phyloP scores from a whole-genome alignment of 305 asterid genomes.

The Solanum chacoense region DNA sequence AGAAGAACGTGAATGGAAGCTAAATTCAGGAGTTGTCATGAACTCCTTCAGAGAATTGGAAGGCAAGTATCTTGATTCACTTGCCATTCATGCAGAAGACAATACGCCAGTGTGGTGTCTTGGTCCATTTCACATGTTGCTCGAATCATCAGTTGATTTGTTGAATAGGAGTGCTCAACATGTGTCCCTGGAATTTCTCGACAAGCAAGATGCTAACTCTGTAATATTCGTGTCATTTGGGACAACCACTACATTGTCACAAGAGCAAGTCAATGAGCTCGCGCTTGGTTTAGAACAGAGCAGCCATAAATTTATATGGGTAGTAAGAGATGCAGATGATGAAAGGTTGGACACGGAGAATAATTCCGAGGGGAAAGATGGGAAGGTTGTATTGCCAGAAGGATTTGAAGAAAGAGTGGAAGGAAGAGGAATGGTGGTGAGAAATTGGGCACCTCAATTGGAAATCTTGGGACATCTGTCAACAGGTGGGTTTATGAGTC shows the following conservation, averaged over 20 bases:
- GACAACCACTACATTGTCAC: slow-evolving; percentile 41
- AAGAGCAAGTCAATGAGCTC: slow-evolving; percentile 29
- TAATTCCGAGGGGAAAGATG: background rate
- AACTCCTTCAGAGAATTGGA: background rate
- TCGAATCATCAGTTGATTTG: background rate
- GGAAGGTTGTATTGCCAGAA: slow-evolving; percentile 12
- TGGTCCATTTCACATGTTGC: background rate
- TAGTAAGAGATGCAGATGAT: slow-evolving; percentile 50
- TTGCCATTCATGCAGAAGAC: background rate
- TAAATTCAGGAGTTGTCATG: background rate
- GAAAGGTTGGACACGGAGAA: background rate
- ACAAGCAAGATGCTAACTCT: slow-evolving; percentile 22
- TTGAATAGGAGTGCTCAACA: background rate
- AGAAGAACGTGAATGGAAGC: background rate
- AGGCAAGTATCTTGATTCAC: background rate
- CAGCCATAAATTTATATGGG: slow-evolving; percentile 43
- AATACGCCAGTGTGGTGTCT: background rate
- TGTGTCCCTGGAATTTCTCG: slow-evolving; percentile 37
- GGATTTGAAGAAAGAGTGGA: slow-evolving; percentile 41
- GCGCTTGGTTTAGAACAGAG: slow-evolving; percentile 49
- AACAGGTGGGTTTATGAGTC: slow-evolving; percentile 72
- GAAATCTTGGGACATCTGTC: slow-evolving; percentile 43
- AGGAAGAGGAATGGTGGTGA: slow-evolving; percentile 37
- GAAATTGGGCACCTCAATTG: slow-evolving; percentile 72
- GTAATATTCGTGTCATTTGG: slow-evolving; percentile 57